Base-by-base conservation (phyloP, 495 filamentous ascomycete genomes). In the Penicillium diatomitis region DNA sequence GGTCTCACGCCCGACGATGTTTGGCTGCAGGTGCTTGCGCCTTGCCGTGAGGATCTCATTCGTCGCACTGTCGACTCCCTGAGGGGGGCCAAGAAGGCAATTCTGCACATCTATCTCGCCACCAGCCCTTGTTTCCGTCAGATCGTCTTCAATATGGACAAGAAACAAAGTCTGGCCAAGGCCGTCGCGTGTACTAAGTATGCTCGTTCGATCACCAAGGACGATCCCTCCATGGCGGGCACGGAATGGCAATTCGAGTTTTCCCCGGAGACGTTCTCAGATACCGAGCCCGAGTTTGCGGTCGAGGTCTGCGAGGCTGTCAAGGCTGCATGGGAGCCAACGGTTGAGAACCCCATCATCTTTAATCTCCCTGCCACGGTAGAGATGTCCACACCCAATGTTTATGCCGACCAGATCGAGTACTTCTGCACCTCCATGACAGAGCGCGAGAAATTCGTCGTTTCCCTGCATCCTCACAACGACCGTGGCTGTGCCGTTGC, bases 311-410 rank as follows among this genome's bases (percentile, higher is more conserved):
- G 92, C 63, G 87, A 96, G 64, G 90, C 90, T 29, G 91, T 96
- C 50, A 97, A 96, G 76, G 82, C 74, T n/a, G 90, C 90, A 1
- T 98, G 92, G 92, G 90, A 74, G 46, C 91, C 92, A 5, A 80
- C 82, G 0, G 83, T 70, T 12, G 77, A 90, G 62, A 83, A 85
- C 58, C 88, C 85, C 10, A 92, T 98, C 58, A 91, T 98, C 63
- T 96, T 98, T 78, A 98, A 98, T 67, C 78, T 98, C 32, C 92
- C 92, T 7, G 92, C 92, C 6, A 97, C 92, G 0, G 92, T 98
- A 12, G 92, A 97, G 69, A 85, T 96, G 85, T 69, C 88, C 2
- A 98, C 92, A 2, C 92, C 92, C 12, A 98, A 98, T 59, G 78
- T 96, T 44, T 98, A 94, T 61, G 92, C 92, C 30, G 92, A 98